Conservation (phyloP, 2,329 filamentous ascomycete species). For the Pseudogymnoascus sp. region DNA sequence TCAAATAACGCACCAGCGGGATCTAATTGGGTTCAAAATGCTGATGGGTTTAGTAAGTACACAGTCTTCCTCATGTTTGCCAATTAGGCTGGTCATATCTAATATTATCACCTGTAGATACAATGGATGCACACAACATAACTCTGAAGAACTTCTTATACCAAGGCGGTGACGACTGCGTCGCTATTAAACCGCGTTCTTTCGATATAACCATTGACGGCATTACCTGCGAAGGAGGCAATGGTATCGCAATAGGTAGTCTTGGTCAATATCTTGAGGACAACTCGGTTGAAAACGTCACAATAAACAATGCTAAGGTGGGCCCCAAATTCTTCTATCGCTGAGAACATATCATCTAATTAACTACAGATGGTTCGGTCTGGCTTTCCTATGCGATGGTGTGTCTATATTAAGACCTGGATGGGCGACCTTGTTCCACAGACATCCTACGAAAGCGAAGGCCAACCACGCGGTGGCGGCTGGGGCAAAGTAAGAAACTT, state of each 20-base stretch:
- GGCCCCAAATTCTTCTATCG: constrained; percentile 32
- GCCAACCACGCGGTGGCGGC: constrained; percentile 42
- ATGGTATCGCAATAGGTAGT: constrained; percentile 49
- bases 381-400: constrained; percentile 33
- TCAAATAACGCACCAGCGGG: too few species aligned
- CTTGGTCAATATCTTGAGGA: constrained; percentile 51
- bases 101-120: constrained; percentile 44
- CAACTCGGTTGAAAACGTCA: constrained; percentile 42
- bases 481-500: constrained; percentile 48
- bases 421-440: constrained; percentile 42
- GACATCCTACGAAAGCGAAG: constrained; percentile 41
- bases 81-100: constrained; percentile 25
- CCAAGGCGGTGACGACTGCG: constrained; percentile 50
- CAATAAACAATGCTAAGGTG: constrained; percentile 40
- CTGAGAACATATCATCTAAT: neutral
- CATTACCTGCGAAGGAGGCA: constrained; percentile 43
- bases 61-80: neutral
- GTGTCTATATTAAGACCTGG: constrained; percentile 51
- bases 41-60: neutral
- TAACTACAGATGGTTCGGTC: neutral
- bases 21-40: too few species aligned
- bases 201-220: constrained; percentile 44
- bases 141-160: constrained; percentile 44
- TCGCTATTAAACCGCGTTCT: constrained; percentile 49
- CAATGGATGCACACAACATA: constrained; percentile 47